Evolutionary conservation across 2,329 filamentous ascomycete species (phyloP).

Genomic region (Epichloe typhina): DNA sequence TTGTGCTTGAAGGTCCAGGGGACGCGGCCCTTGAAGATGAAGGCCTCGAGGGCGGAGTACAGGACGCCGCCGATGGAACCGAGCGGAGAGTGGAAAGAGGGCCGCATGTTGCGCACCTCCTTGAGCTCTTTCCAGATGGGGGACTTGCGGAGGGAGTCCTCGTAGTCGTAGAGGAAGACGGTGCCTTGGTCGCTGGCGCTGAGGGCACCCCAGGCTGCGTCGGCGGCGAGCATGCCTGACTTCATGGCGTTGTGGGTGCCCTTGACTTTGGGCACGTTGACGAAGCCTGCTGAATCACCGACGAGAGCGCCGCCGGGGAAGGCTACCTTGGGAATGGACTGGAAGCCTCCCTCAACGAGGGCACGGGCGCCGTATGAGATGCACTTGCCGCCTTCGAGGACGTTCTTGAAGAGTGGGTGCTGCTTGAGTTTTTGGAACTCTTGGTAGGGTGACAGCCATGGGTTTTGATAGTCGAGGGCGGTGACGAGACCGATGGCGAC

Average conservation of each 20-base stretch:
- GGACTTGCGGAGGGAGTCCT: slow-evolving; percentile 73
- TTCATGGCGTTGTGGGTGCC: slow-evolving; percentile 97
- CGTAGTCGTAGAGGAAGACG: slow-evolving; percentile 90
- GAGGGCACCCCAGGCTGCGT: slow-evolving; percentile 75
- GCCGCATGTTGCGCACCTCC: slow-evolving; percentile 93
- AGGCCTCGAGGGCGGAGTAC: slow-evolving; percentile 90
- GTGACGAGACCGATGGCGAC: slow-evolving; percentile 86
- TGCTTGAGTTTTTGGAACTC: slow-evolving; percentile 99
- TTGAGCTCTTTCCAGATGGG: slow-evolving; percentile 88
- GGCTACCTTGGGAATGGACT: slow-evolving; percentile 92
- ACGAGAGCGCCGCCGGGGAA: slow-evolving; percentile 94
- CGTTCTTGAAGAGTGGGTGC: slow-evolving; percentile 75
- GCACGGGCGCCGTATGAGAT: slow-evolving; percentile 91
- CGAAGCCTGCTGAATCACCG: slow-evolving; percentile 88
- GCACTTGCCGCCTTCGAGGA: slow-evolving; percentile 93
- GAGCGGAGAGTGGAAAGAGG: slow-evolving; percentile 79
- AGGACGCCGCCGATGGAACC: slow-evolving; percentile 80
- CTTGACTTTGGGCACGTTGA: slow-evolving; percentile 98
- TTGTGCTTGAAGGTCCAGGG: slow-evolving; percentile 92
- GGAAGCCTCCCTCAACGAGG: slow-evolving; percentile 92
- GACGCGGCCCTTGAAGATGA: slow-evolving; percentile 66
- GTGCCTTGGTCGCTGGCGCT: slow-evolving; percentile 44
- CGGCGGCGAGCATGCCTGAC: slow-evolving; percentile 89
- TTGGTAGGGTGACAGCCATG: slow-evolving; percentile 87
- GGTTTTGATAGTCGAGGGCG: slow-evolving; percentile 89